Conservation (phyloP, 1,284 basidiomycete genomes). For the Tilletiopsis washingtonensis region DNA sequence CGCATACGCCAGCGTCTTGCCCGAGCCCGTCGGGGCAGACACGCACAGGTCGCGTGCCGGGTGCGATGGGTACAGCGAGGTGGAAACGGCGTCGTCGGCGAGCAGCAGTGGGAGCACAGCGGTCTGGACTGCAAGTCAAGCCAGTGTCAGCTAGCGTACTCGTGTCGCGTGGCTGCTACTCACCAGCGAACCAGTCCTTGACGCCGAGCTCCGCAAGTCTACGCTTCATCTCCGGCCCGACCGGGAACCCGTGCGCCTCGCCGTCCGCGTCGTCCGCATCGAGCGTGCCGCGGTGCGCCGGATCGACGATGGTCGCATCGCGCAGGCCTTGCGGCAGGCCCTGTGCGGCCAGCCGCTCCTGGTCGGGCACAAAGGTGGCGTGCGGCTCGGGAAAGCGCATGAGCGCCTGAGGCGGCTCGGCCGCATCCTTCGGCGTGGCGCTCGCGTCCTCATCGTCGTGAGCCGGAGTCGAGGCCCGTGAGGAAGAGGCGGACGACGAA, state of each 20-base stretch:
- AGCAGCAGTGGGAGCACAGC: conserved; percentile 71
- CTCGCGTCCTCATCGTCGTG: conserved; percentile 1
- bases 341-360: conserved; percentile 24
- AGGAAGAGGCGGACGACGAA: too few species aligned
- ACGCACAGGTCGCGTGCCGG: conserved; percentile 78
- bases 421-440: not conserved
- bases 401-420: not conserved
- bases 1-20: conserved; percentile 90
- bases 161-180: not conserved
- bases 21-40: conserved; percentile 95
- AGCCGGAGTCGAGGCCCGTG: conserved; percentile 7
- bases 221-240: not conserved
- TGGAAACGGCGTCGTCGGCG: conserved; percentile 50
- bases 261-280: conserved; percentile 6
- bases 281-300: conserved; percentile 17
- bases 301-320: conserved; percentile 25
- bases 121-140: conserved; percentile 62
- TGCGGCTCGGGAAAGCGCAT: conserved; percentile 4
- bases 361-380: conserved; percentile 12
- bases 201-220: conserved; percentile 21
- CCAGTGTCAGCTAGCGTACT: not conserved
- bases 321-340: conserved; percentile 34
- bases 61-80: conserved; percentile 61
- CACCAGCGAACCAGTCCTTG: conserved; percentile 39
- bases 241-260: not conserved